These are phyloP conservation scores for Leishmania guyanensis DNA, from an alignment of 208 protist species.

Conservation along the genomic window DNA sequence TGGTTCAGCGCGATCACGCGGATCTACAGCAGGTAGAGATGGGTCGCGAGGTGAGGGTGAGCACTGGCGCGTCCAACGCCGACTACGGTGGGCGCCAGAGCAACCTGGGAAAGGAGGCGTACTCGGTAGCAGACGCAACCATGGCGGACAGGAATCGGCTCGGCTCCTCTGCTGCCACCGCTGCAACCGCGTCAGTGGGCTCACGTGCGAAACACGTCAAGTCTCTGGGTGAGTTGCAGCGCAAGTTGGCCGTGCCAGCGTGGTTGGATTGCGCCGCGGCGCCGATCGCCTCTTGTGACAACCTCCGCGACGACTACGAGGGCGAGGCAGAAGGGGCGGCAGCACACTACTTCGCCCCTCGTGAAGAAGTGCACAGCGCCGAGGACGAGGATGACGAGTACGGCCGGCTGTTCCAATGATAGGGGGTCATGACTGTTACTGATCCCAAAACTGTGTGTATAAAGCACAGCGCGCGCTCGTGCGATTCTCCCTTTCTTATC, in stretches of 20 bases:
- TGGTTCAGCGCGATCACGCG: slow-evolving; percentile 67
- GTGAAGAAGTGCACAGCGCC: slow-evolving; percentile 26
- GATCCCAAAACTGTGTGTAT: background rate
- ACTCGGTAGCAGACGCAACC: background rate
- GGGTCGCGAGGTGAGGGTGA: slow-evolving; percentile 21
- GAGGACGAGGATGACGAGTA: slow-evolving; percentile 43
- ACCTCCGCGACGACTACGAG: slow-evolving; percentile 32
- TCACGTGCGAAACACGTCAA: slow-evolving; percentile 9
- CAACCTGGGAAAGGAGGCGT: background rate
- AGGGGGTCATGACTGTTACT: background rate
- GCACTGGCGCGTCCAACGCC: background rate
- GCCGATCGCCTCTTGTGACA: background rate
- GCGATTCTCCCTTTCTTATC: background rate
- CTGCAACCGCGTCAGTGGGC: background rate
- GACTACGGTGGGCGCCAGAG: background rate
- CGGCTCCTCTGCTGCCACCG: background rate
- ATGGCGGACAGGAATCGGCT: background rate
- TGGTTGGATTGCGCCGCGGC: background rate
- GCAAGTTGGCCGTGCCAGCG: slow-evolving; percentile 19
- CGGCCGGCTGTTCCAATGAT: slow-evolving; percentile 34
- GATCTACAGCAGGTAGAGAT: slow-evolving; percentile 53
- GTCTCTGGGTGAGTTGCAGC: slow-evolving; percentile 37
- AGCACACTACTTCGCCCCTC: slow-evolving; percentile 49
- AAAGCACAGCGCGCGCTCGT: background rate
- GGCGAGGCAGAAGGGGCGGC: slow-evolving; percentile 37